A percentile compares a stretch with the other conserved stretches of the same genome.
Evolutionary conservation across 2,329 filamentous ascomycete species (phyloP).

Genomic region (Microdochium bolleyi): DNA sequence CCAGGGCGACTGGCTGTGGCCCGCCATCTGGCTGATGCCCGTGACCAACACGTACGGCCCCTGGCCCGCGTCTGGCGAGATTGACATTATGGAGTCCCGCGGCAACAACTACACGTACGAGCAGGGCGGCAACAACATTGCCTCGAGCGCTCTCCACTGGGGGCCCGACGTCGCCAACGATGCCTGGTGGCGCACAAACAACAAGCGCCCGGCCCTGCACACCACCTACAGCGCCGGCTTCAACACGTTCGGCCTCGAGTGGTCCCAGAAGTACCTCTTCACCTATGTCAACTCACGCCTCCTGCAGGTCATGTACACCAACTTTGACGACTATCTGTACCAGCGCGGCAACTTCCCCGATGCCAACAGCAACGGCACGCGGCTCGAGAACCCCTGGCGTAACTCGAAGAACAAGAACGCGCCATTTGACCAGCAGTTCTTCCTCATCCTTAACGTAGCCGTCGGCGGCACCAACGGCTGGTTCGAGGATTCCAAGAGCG

Average conservation of each 20-base stretch:
- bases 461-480: conserved; percentile 76
- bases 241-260: conserved; percentile 77
- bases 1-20: conserved; percentile 80
- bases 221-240: conserved; percentile 62
- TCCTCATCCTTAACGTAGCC: conserved; percentile 67
- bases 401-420: conserved; percentile 52
- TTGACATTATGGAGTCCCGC: conserved; percentile 73
- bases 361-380: conserved; percentile 56
- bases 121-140: conserved; percentile 74
- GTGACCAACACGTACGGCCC: conserved; percentile 62
- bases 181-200: conserved; percentile 77
- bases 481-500: conserved; percentile 65
- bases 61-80: conserved; percentile 77
- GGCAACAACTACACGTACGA: conserved; percentile 74
- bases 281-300: conserved; percentile 77
- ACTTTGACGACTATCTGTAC: conserved; percentile 63
- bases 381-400: conserved; percentile 56
- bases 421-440: conserved; percentile 71
- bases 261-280: conserved; percentile 83
- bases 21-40: conserved; percentile 87
- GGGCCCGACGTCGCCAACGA: conserved; percentile 66
- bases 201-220: conserved; percentile 67
- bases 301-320: conserved; percentile 72
- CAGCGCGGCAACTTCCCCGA: conserved; percentile 59
- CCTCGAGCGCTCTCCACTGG: conserved; percentile 76